These are phyloP conservation scores for Dendrobium catenatum DNA, from an alignment of 106 monocot species.

Conservation along the genomic window DNA sequence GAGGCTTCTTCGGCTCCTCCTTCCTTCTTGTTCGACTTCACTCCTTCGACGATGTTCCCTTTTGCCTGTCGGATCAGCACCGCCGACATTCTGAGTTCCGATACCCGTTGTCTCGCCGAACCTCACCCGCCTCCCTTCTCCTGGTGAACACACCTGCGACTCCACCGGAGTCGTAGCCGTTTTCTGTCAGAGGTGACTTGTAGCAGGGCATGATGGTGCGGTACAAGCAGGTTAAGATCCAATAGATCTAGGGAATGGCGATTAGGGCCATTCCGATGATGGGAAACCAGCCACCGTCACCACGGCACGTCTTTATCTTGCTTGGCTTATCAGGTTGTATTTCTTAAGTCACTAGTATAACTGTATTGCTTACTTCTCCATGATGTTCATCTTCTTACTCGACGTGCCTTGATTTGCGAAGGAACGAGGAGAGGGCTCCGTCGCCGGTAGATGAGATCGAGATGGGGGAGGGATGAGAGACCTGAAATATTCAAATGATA, in stretches of 20 bases:
- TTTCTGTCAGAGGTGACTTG: background rate
- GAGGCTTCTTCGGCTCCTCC: too few relatives aligned
- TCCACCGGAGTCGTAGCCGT: background rate
- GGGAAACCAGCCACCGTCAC: conserved; percentile 22
- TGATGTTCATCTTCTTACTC: background rate
- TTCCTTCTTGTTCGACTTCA: too few relatives aligned
- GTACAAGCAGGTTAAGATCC: conserved; percentile 46
- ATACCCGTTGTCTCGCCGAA: conserved; percentile 17
- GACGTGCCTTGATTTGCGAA: background rate
- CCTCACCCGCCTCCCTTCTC: conserved; percentile 25
- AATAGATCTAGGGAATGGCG: conserved; percentile 52
- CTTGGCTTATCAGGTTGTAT: background rate
- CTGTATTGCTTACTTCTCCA: background rate
- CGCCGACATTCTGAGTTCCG: background rate
- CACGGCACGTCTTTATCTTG: background rate
- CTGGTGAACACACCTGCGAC: conserved; percentile 15
- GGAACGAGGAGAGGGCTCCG: background rate
- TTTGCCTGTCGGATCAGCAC: too few relatives aligned
- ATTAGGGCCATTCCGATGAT: conserved; percentile 38
- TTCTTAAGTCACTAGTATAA: background rate
- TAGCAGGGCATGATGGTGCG: conserved; percentile 2
- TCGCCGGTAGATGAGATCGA: background rate
- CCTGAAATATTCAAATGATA: conserved; percentile 1
- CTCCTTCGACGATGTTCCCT: too few relatives aligned
- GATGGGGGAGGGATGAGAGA: background rate